phyloP scores from a whole-genome alignment of 2,329 filamentous ascomycete species.

The Gaeumannomyces tritici region DNA sequence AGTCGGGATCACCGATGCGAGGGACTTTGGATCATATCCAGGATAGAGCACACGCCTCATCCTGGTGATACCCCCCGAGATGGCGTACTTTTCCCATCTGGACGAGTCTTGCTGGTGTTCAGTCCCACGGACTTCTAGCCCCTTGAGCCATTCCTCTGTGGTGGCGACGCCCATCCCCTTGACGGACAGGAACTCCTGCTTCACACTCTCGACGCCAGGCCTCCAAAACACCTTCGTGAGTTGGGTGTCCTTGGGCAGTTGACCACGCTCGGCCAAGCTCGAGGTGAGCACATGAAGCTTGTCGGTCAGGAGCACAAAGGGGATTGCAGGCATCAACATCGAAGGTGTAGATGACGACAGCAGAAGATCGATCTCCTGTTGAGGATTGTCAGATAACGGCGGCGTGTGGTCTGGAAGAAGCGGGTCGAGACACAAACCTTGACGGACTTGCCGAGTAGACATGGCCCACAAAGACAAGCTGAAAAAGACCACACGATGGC shows the following conservation, averaged over 20 bases:
- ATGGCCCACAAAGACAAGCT: conserved; percentile 55
- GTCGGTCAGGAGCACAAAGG: conserved; percentile 55
- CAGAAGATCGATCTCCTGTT: conserved; percentile 60
- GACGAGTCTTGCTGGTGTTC: conserved; percentile 49
- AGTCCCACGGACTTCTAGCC: conserved; percentile 54
- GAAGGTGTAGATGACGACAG: conserved; percentile 51
- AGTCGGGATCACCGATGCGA: neutral
- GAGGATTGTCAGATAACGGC: conserved; percentile 8
- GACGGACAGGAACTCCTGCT: conserved; percentile 52
- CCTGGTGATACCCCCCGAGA: conserved; percentile 27
- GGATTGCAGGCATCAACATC: conserved; percentile 56
- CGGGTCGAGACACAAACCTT: conserved; percentile 46
- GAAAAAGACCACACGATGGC: conserved; percentile 64
- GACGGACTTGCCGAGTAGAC: conserved; percentile 48
- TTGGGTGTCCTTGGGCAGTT: conserved; percentile 33
- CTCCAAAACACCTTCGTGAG: conserved; percentile 59
- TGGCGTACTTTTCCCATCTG: conserved; percentile 69
- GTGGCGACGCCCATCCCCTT: conserved; percentile 57
- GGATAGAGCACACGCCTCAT: conserved; percentile 24
- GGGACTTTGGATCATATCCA: conserved; percentile 7
- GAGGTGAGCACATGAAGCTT: conserved; percentile 52
- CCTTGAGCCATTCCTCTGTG: conserved; percentile 71
- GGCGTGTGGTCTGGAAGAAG: conserved; percentile 3
- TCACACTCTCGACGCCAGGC: conserved; percentile 52
- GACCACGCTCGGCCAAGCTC: conserved; percentile 39